Base-by-base conservation (phyloP, 176 grass and related monocot genomes). In the Metroxylon sagu region DNA sequence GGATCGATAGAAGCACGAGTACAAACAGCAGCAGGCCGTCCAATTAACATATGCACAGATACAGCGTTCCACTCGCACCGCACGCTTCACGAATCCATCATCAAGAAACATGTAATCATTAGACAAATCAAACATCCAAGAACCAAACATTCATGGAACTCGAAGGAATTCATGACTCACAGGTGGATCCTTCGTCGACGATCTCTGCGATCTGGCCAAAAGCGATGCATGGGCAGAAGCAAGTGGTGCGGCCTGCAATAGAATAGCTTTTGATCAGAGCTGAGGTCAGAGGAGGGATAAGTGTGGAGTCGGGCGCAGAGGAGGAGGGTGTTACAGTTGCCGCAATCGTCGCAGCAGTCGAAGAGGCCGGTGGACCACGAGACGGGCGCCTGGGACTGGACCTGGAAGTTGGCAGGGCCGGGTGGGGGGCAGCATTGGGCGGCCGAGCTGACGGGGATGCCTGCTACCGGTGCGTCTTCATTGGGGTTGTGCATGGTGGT, bases 221-320 rank as follows among this genome's bases (percentile, higher is more conserved):
- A 4, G 80, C 75, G 19, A 92, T 18, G 30, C 88, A 92, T 16
- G 83, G 83, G 74, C 88, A 92, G 67, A 76, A 80, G n/a, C 62
- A 77, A 70, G 88, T 92, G 35, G 80, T 53, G 69, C 76, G 81
- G 25, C 80, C 83, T 84, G 61, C 54, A 76, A 27, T 0, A 49
- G 7, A 39, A 39, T 1, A 35, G 35, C 35, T 39, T 39, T 35
- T 26, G 48, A 4, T 54, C 16, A 23, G 23, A n/a, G 59, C n/a
- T n/a, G 52, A 54, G 49, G 3, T 14, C 18, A 0, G 1, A 17
- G 48, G 61, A 53, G 23, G 60, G 26, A 55, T 12, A 18, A 26
- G 35, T 39, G 8, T 0, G 12, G 35, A 39, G 2, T 4, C 4
- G 7, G 29, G 35, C 7, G 62, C 29, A 54, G 50, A 6, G 7